Percentiles rank a stretch among this genome's conserved stretches.
Conservation (phyloP, 441 rosid genomes). For the Euphorbia schlechtendalii region DNA sequence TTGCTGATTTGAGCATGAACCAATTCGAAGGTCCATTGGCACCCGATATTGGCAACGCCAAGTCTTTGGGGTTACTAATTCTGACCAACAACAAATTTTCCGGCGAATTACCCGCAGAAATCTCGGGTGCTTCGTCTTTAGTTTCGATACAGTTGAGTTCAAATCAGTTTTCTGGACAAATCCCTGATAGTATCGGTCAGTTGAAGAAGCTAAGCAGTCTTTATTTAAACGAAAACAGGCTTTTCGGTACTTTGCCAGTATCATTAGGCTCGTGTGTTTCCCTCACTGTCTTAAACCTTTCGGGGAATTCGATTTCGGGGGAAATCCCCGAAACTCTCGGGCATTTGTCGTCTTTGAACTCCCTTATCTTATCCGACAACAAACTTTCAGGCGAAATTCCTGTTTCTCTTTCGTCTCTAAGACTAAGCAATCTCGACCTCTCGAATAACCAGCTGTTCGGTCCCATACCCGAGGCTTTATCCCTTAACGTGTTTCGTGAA, state of each 20-base stretch:
- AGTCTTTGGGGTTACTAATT: conserved; percentile 36
- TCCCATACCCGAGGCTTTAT: conserved; percentile 50
- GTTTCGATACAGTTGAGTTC: conserved; percentile 42
- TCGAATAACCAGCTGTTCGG: conserved; percentile 61
- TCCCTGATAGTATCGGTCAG: conserved; percentile 56
- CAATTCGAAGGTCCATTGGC: conserved; percentile 58
- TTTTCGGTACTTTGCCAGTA: conserved; percentile 58
- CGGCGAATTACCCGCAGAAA: conserved; percentile 55
- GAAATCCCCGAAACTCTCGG: conserved; percentile 61
- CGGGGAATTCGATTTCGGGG: conserved; percentile 57
- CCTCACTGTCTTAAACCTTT: conserved; percentile 55
- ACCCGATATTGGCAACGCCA: conserved; percentile 52
- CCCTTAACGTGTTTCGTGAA: conserved; percentile 50
- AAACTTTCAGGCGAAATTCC: conserved; percentile 69
- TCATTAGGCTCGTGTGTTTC: conserved; percentile 58
- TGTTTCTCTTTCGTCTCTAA: conserved; percentile 50
- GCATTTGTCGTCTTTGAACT: conserved; percentile 56
- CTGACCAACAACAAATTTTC: conserved; percentile 52
- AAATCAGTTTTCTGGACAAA: conserved; percentile 52
- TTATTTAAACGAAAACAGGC: conserved; percentile 47
- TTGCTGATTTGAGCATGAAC: conserved; percentile 57
- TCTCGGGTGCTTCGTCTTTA: conserved; percentile 41
- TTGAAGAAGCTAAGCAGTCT: conserved; percentile 47
- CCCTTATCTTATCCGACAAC: conserved; percentile 69
- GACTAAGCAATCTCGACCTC: conserved; percentile 78